Percentiles rank a stretch among this genome's conserved stretches.
These are phyloP conservation scores for Furcasterigmium furcatum DNA, from an alignment of 2,329 filamentous ascomycete genomes.

Conservation along the genomic window DNA sequence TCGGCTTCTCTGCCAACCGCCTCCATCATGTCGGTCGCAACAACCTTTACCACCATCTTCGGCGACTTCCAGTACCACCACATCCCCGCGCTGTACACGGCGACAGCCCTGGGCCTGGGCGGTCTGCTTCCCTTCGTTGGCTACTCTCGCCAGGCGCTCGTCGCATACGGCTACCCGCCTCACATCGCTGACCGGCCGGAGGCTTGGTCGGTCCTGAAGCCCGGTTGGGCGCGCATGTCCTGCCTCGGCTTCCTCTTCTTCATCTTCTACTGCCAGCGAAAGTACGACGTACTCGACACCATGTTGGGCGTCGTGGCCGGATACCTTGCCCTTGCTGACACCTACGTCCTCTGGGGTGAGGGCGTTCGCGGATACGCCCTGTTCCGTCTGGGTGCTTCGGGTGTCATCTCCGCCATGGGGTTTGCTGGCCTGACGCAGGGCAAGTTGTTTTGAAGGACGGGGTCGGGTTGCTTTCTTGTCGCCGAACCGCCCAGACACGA, in stretches of 20 bases:
- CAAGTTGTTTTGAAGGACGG: neutral
- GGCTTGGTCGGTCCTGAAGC: slow-evolving; percentile 12
- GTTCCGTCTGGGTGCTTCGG: slow-evolving; percentile 12
- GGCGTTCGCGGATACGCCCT: slow-evolving; percentile 7
- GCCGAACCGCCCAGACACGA: no score
- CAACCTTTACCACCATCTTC: slow-evolving; percentile 7
- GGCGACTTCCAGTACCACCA: slow-evolving; percentile 10
- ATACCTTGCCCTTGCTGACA: slow-evolving; percentile 13
- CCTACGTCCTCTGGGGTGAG: slow-evolving; percentile 10
- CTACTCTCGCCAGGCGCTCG: slow-evolving; percentile 10
- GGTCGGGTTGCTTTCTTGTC: neutral
- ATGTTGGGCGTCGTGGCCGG: slow-evolving; percentile 10
- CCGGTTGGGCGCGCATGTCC: slow-evolving; percentile 14
- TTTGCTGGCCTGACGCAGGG: slow-evolving; percentile 6
- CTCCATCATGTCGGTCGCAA: no score
- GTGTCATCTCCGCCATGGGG: slow-evolving; percentile 12
- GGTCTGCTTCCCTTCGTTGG: slow-evolving; percentile 12
- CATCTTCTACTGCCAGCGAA: slow-evolving; percentile 13
- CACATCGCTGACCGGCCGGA: slow-evolving; percentile 14
- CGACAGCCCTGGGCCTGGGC: slow-evolving; percentile 11
- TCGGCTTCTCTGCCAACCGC: no score
- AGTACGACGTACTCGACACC: slow-evolving; percentile 15
- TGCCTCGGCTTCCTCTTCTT: slow-evolving; percentile 15
- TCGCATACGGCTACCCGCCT: slow-evolving; percentile 12
- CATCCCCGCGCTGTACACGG: slow-evolving; percentile 12